Conservation (phyloP, 208 protist genomes). For the Naegleria lovaniensis region DNA sequence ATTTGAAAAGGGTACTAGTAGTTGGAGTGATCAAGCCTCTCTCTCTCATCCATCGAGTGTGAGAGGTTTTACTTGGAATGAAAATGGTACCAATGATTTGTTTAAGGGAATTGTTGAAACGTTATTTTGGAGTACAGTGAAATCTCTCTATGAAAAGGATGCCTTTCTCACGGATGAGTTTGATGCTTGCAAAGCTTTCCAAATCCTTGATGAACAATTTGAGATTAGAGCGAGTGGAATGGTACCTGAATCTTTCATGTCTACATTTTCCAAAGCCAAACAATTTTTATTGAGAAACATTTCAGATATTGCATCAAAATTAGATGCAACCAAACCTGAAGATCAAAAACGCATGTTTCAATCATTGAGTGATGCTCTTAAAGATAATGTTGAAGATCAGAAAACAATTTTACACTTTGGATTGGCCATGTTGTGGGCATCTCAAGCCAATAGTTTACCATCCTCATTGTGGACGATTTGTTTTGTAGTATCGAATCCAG, state of each 20-base stretch:
- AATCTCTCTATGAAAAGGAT: not conserved
- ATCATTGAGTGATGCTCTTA: not conserved
- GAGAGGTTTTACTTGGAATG: not conserved
- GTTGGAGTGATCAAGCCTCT: not conserved
- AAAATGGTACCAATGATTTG: not conserved
- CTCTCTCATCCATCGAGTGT: not conserved
- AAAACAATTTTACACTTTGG: not conserved
- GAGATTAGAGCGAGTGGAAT: not conserved
- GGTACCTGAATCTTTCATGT: not conserved
- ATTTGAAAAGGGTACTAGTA: not conserved
- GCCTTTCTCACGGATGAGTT: not conserved
- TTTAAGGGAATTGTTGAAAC: not conserved
- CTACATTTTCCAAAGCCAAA: not conserved
- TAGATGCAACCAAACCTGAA: not conserved
- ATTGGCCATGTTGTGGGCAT: not conserved
- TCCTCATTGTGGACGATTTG: not conserved
- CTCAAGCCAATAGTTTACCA: conserved; percentile 14
- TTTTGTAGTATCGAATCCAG: not conserved
- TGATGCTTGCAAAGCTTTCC: not conserved
- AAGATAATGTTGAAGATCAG: not conserved
- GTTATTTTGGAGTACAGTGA: not conserved
- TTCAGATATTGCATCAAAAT: not conserved
- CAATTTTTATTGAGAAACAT: not conserved
- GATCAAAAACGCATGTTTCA: not conserved
- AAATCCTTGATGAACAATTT: not conserved